A percentile compares a stretch with the other conserved stretches of the same genome.
Conservation (phyloP, 805 yeast species). For the Pichia ethanolica region DNA sequence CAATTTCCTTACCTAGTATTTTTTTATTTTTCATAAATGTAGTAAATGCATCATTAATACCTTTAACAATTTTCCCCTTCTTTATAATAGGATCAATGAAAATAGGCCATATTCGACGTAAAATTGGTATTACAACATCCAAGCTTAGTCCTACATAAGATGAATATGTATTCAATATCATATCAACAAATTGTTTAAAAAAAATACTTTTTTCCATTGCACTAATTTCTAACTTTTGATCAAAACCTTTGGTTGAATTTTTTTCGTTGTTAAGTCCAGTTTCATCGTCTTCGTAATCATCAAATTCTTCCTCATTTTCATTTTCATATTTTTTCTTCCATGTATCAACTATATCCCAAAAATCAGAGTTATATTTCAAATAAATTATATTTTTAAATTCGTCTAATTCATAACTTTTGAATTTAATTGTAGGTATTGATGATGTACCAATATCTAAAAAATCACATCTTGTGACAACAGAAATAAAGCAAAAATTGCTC, state of each 20-base stretch:
- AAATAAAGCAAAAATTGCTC: conserved; percentile 30
- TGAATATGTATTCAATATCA: conserved; percentile 38
- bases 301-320: neutral
- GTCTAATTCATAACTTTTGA: conserved; percentile 31
- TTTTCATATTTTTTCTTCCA: conserved; percentile 1
- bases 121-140: conserved; percentile 26
- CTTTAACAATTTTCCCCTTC: conserved; percentile 13
- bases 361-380: conserved; percentile 8
- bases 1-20: conserved; percentile 20
- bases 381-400: conserved; percentile 33
- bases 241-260: too few species aligned
- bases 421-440: conserved; percentile 34
- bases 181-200: conserved; percentile 29
- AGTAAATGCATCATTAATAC: conserved; percentile 23
- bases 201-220: conserved; percentile 14
- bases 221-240: conserved; percentile 4
- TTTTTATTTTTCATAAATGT: conserved; percentile 21
- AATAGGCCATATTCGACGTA: conserved; percentile 25
- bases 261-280: neutral
- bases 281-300: neutral
- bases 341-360: conserved; percentile 9
- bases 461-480: conserved; percentile 34
- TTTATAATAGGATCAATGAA: conserved; percentile 22
- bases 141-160: conserved; percentile 41
- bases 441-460: conserved; percentile 32